Conservation (phyloP, 2,329 filamentous ascomycete species). For the Bipolaris bicolor region DNA sequence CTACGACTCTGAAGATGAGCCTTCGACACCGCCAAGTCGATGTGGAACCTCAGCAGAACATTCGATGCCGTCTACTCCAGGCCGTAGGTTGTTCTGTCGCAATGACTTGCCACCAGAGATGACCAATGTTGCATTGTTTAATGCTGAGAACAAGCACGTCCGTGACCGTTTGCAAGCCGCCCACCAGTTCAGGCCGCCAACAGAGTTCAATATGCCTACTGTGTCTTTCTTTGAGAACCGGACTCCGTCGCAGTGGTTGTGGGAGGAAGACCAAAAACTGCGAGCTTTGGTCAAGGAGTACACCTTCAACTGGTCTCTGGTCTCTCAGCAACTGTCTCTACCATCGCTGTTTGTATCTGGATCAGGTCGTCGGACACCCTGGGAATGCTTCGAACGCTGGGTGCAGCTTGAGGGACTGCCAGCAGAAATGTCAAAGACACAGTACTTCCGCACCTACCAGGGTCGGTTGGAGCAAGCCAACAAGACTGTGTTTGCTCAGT, state of each 20-base stretch:
- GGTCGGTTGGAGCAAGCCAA: slow-evolving; percentile 68
- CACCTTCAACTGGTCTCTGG: slow-evolving; percentile 97
- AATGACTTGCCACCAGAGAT: slow-evolving; percentile 70
- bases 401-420: slow-evolving; percentile 89
- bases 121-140: slow-evolving; percentile 83
- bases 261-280: slow-evolving; percentile 88
- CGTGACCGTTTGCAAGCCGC: slow-evolving; percentile 88
- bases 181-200: slow-evolving; percentile 91
- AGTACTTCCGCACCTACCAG: slow-evolving; percentile 85
- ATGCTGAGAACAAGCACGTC: slow-evolving; percentile 85
- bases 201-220: slow-evolving; percentile 87
- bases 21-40: slow-evolving; percentile 42
- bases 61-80: slow-evolving; percentile 50
- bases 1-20: slow-evolving; percentile 74
- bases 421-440: slow-evolving; percentile 90
- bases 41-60: slow-evolving; percentile 52
- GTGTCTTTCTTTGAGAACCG: slow-evolving; percentile 90
- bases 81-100: slow-evolving; percentile 47
- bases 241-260: slow-evolving; percentile 87
- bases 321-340: slow-evolving; percentile 77
- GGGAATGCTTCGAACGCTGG: slow-evolving; percentile 99
- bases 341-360: slow-evolving; percentile 82
- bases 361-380: slow-evolving; percentile 87
- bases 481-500: slow-evolving; percentile 63
- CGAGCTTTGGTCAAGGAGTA: slow-evolving; percentile 86